Conservation (phyloP, 139 green algal genomes). For the Tetradesmus lagerheimii region DNA sequence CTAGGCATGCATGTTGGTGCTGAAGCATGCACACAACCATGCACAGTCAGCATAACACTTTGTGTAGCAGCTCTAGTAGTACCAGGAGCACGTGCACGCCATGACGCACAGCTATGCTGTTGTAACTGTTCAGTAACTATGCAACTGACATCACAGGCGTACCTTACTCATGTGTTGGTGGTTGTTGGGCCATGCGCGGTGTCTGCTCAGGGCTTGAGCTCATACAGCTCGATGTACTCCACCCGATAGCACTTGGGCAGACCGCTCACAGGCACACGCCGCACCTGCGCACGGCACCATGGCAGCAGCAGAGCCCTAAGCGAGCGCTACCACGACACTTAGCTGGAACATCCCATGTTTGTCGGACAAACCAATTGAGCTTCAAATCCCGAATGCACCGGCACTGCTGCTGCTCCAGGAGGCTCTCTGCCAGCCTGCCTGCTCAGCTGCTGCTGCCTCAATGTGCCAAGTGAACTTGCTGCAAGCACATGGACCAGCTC, state of each 20-base stretch:
- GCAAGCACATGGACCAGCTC: too few relatives aligned
- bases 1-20: neutral
- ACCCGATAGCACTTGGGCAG: constrained; percentile 50
- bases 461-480: too few relatives aligned
- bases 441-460: too few relatives aligned
- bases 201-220: constrained; percentile 47
- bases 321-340: neutral
- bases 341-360: too few relatives aligned
- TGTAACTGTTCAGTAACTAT: neutral
- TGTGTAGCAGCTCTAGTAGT: neutral
- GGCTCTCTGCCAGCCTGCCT: too few relatives aligned
- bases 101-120: neutral
- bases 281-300: neutral
- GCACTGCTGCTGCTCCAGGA: too few relatives aligned
- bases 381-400: too few relatives aligned
- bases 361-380: too few relatives aligned
- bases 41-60: neutral
- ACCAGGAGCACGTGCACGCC: neutral
- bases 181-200: neutral
- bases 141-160: neutral
- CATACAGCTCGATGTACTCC: constrained; percentile 72
- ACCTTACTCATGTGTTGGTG: neutral
- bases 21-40: neutral
- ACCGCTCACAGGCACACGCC: neutral
- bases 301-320: neutral